phyloP scores from a whole-genome alignment of 768 basidiomycete species.

The Dentipellis fragilis region DNA sequence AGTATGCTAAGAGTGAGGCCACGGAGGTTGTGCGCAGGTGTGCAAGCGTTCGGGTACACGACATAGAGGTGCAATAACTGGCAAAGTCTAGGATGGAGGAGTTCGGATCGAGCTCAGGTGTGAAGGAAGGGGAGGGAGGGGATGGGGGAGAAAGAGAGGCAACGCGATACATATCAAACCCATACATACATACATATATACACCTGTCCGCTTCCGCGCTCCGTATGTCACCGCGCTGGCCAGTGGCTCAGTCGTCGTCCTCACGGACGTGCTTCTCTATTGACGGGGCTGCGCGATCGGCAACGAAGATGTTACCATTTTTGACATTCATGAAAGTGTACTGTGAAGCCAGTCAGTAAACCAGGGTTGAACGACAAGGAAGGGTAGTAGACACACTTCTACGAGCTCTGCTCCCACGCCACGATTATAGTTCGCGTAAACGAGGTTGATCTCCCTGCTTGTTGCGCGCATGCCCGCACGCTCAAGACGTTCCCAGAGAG shows the following conservation, averaged over 20 bases:
- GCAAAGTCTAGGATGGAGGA: too few species aligned
- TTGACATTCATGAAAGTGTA: conserved; percentile 25
- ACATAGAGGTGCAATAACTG: too few species aligned
- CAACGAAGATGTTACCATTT: conserved; percentile 6
- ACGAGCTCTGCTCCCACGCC: conserved; percentile 19
- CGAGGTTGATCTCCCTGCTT: conserved; percentile 31
- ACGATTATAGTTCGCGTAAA: conserved; percentile 21
- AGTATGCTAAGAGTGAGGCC: too few species aligned
- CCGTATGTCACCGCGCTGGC: not conserved
- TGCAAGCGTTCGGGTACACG: too few species aligned
- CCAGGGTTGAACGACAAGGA: not conserved
- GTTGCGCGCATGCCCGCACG: conserved; percentile 36
- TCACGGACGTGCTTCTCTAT: not conserved
- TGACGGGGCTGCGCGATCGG: not conserved
- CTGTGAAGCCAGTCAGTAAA: conserved; percentile 6
- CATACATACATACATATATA: not conserved
- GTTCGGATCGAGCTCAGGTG: too few species aligned
- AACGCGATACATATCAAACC: not conserved
- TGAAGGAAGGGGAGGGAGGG: too few species aligned
- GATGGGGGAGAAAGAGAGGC: not conserved
- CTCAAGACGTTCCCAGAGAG: conserved; percentile 39
- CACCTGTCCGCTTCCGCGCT: not conserved
- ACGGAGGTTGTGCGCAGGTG: too few species aligned
- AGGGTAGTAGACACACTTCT: conserved; percentile 17
- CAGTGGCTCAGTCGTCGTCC: not conserved